Conservation (phyloP, 768 basidiomycete genomes). For the Tricholoma sp. region DNA sequence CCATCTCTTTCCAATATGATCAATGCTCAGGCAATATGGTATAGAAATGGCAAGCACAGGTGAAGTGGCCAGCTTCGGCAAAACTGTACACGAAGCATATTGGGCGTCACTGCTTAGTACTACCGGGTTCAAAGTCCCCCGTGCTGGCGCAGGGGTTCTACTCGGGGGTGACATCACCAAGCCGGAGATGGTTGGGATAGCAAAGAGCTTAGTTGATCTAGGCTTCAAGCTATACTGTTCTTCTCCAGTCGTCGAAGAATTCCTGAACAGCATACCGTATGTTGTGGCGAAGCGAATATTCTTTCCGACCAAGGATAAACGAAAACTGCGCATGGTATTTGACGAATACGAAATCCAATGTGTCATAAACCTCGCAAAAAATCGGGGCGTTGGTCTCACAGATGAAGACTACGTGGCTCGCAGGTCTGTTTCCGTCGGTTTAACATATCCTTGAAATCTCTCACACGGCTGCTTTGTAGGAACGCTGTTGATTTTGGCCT, state of each 20-base stretch:
- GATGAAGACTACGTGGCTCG: slow-evolving; percentile 98
- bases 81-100: slow-evolving; percentile 92
- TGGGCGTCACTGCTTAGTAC: slow-evolving; percentile 94
- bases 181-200: slow-evolving; percentile 83
- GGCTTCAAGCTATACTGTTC: slow-evolving; percentile 97
- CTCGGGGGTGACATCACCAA: slow-evolving; percentile 86
- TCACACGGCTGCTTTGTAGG: slow-evolving; percentile 30
- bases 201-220: slow-evolving; percentile 73
- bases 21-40: slow-evolving; percentile 1
- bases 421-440: slow-evolving; percentile 41
- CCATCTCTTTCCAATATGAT: background rate
- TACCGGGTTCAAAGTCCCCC: slow-evolving; percentile 92
- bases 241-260: slow-evolving; percentile 71
- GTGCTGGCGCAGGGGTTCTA: slow-evolving; percentile 79
- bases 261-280: slow-evolving; percentile 74
- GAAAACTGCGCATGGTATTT: slow-evolving; percentile 89
- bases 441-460: background rate
- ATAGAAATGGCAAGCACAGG: slow-evolving; percentile 98
- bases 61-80: slow-evolving; percentile 94
- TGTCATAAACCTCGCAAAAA: slow-evolving; percentile 88
- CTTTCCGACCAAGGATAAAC: slow-evolving; percentile 96
- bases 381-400: slow-evolving; percentile 65
- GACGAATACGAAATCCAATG: slow-evolving; percentile 92
- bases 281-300: slow-evolving; percentile 83
- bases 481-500: slow-evolving; percentile 97